phyloP scores from a whole-genome alignment of 371 early-diverging fungal genomes.

The Apophysomyces variabilis region DNA sequence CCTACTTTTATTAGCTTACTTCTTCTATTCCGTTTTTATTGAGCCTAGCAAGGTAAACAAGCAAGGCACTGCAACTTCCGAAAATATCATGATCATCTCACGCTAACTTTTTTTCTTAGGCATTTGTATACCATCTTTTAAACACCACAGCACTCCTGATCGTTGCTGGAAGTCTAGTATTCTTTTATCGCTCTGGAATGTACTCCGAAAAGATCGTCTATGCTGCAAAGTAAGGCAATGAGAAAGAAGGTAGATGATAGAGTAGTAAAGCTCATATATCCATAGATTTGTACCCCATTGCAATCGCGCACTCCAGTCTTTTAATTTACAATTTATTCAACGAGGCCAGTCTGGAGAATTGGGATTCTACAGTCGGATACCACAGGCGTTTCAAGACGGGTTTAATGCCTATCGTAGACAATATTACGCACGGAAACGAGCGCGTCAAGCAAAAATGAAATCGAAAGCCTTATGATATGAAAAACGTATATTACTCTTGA shows the following conservation, averaged over 20 bases:
- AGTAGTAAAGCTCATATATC: background rate
- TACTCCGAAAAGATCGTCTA: slow-evolving; percentile 67
- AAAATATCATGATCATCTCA: background rate
- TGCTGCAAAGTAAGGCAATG: slow-evolving; percentile 62
- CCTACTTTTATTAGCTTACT: slow-evolving; percentile 41
- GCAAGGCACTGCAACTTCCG: background rate
- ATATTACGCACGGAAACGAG: slow-evolving; percentile 57
- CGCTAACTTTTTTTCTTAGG: slow-evolving; percentile 17
- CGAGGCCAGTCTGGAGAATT: slow-evolving; percentile 55
- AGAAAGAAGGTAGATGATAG: background rate
- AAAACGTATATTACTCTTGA: background rate
- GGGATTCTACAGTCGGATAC: slow-evolving; percentile 63
- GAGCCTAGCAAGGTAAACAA: slow-evolving; percentile 51
- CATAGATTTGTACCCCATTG: slow-evolving; percentile 69
- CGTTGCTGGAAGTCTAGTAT: slow-evolving; percentile 46
- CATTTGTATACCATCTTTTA: slow-evolving; percentile 36
- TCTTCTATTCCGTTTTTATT: slow-evolving; percentile 57
- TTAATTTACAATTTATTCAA: slow-evolving; percentile 68
- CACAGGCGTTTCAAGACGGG: slow-evolving; percentile 66
- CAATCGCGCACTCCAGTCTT: slow-evolving; percentile 68
- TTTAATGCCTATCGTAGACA: slow-evolving; percentile 64
- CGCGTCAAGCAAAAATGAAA: slow-evolving; percentile 47
- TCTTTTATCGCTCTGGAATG: slow-evolving; percentile 66
- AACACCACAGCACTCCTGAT: slow-evolving; percentile 40
- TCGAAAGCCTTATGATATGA: slow-evolving; percentile 27